These are phyloP conservation scores for Aspergillus brunneoviolaceus DNA, from an alignment of 2,329 filamentous ascomycete species.

Conservation along the genomic window DNA sequence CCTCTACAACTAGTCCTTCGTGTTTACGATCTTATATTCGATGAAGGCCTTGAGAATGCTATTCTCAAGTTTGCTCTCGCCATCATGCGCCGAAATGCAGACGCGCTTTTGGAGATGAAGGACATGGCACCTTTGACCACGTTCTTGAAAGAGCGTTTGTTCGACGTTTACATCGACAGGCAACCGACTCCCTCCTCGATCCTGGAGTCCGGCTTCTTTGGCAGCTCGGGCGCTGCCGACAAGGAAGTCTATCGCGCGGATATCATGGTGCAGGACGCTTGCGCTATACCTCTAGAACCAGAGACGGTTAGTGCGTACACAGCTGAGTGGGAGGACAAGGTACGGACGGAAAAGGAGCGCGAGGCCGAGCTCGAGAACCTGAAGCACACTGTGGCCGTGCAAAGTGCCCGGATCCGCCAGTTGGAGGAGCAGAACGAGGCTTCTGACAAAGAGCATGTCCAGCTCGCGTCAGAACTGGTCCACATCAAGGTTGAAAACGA, in stretches of 20 bases:
- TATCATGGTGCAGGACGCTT: constrained; percentile 88
- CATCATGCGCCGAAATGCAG: constrained; percentile 91
- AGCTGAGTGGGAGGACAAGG: constrained; percentile 88
- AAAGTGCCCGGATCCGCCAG: constrained; percentile 74
- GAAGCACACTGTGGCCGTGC: constrained; percentile 63
- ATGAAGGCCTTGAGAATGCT: constrained; percentile 81
- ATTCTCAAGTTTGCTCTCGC: constrained; percentile 94
- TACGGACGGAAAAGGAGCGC: constrained; percentile 74
- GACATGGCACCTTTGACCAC: constrained; percentile 88
- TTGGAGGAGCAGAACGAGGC: constrained; percentile 86
- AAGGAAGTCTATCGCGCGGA: constrained; percentile 96
- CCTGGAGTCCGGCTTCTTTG: constrained; percentile 95
- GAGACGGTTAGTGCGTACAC: constrained; percentile 80
- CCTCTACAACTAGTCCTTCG: constrained; percentile 92
- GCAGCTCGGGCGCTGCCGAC: constrained; percentile 81
- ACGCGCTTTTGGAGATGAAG: constrained; percentile 74
- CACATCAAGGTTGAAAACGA: constrained; percentile 92
- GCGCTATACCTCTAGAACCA: constrained; percentile 78
- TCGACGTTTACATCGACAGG: constrained; percentile 96
- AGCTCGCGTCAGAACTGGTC: constrained; percentile 86
- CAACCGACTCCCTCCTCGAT: constrained; percentile 89
- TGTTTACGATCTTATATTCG: constrained; percentile 93
- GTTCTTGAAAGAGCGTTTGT: constrained; percentile 89
- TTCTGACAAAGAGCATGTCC: constrained; percentile 85
- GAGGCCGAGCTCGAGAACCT: constrained; percentile 78